phyloP scores from a whole-genome alignment of 768 basidiomycete genomes.

The Tubosaeta sp. region DNA sequence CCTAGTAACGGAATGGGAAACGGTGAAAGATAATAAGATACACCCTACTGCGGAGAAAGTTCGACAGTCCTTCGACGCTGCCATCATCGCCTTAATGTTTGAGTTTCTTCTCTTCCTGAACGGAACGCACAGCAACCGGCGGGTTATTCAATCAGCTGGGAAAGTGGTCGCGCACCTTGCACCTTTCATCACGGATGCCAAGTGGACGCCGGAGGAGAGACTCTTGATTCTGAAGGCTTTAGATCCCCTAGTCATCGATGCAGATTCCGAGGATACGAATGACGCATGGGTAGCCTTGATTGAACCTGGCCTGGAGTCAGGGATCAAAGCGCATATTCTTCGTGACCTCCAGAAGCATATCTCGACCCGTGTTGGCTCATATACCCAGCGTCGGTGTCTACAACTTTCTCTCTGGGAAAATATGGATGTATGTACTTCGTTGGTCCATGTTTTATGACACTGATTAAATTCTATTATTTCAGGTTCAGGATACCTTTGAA shows the following conservation, averaged over 20 bases:
- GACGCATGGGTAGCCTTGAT: conserved; percentile 47
- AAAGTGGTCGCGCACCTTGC: conserved; percentile 45
- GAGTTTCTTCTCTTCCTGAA: conserved; percentile 64
- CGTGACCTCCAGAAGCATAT: conserved; percentile 27
- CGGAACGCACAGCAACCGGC: conserved; percentile 55
- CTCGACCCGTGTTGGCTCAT: conserved; percentile 4
- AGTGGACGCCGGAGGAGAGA: conserved; percentile 62
- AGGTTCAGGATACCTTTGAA: conserved; percentile 53
- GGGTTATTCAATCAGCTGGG: conserved; percentile 60
- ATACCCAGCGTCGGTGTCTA: conserved; percentile 36
- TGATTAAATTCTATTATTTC: neutral
- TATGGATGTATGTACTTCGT: conserved; percentile 52
- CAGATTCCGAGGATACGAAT: conserved; percentile 24
- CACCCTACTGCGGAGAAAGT: conserved; percentile 58
- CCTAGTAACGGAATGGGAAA: conserved; percentile 47
- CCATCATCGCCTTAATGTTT: conserved; percentile 62
- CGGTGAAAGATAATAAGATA: conserved; percentile 26
- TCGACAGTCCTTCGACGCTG: conserved; percentile 65
- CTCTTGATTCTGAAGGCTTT: conserved; percentile 61
- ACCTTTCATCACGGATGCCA: conserved; percentile 34
- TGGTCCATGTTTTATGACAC: neutral
- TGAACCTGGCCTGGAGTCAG: conserved; percentile 43
- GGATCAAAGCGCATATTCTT: conserved; percentile 59
- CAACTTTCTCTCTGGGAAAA: conserved; percentile 64
- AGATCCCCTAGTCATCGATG: conserved; percentile 54